These are phyloP conservation scores for Claviceps sorghi DNA, from an alignment of 2,329 filamentous ascomycete genomes.

Conservation along the genomic window DNA sequence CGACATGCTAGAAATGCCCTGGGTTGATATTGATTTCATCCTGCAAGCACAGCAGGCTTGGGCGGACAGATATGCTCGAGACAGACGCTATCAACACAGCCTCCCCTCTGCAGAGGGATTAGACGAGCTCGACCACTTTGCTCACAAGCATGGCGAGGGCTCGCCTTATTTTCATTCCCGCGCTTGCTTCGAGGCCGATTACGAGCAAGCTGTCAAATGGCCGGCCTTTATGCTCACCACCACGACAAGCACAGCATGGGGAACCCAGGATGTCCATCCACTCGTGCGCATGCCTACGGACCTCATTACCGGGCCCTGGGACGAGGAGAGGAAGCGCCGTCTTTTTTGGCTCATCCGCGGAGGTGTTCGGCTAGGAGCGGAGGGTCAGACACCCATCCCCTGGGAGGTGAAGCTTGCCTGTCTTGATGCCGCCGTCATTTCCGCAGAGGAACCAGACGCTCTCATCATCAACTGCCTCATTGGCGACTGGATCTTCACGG, in stretches of 20 bases:
- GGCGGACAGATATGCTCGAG: slow-evolving; percentile 24
- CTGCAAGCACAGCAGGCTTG: slow-evolving; percentile 34
- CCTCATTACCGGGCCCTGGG: slow-evolving; percentile 29
- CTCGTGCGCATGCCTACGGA: slow-evolving; percentile 23
- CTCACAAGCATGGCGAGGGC: slow-evolving; percentile 12
- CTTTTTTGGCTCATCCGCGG: slow-evolving; percentile 32
- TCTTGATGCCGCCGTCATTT: slow-evolving; percentile 21
- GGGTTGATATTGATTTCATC: slow-evolving; percentile 30
- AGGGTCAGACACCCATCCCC: slow-evolving; percentile 11
- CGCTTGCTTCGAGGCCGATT: slow-evolving; percentile 24
- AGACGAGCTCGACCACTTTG: slow-evolving; percentile 6
- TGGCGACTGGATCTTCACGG: slow-evolving; percentile 13
- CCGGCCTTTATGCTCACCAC: slow-evolving; percentile 8
- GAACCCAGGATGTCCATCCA: slow-evolving; percentile 23
- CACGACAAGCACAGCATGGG: slow-evolving; percentile 9
- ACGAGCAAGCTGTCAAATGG: slow-evolving; percentile 13
- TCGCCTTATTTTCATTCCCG: slow-evolving; percentile 18
- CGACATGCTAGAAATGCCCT: slow-evolving; percentile 27
- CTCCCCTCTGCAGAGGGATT: slow-evolving; percentile 3
- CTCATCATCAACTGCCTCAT: slow-evolving; percentile 19
- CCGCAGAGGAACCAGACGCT: slow-evolving; percentile 14
- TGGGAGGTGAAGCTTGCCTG: slow-evolving; percentile 28
- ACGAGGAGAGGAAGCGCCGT: slow-evolving; percentile 23
- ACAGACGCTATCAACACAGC: slow-evolving; percentile 21
- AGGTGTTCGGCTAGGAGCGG: slow-evolving; percentile 19